A percentile compares a stretch with the other conserved stretches of the same genome.
These are phyloP conservation scores for Trametopsis cervina DNA, from an alignment of 768 basidiomycete species.

Conservation along the genomic window DNA sequence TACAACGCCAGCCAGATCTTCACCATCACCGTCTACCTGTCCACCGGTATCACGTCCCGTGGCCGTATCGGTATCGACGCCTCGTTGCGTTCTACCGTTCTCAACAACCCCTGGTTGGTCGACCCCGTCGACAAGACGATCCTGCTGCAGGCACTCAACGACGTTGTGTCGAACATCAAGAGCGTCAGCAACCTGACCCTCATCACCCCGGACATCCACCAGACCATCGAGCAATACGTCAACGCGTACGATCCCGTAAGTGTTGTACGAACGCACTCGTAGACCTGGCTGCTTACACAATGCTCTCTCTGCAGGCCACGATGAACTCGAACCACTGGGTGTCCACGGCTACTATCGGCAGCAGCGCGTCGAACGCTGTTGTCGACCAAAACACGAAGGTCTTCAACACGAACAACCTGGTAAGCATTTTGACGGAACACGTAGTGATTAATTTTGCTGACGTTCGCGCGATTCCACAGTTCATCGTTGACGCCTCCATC, in stretches of 20 bases:
- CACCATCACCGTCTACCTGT: slow-evolving; percentile 59
- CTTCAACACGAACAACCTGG: slow-evolving; percentile 33
- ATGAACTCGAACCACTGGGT: slow-evolving; percentile 65
- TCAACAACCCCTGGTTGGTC: slow-evolving; percentile 51
- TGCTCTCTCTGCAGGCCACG: slow-evolving; percentile 23
- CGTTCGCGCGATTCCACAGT: slow-evolving; percentile 40
- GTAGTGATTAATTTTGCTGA: neutral
- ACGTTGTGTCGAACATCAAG: slow-evolving; percentile 36
- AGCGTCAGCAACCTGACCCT: slow-evolving; percentile 42
- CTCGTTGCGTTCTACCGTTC: slow-evolving; percentile 37
- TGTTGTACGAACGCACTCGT: slow-evolving; percentile 15
- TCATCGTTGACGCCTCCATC: slow-evolving; percentile 47
- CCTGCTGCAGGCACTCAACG: slow-evolving; percentile 43
- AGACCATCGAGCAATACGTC: slow-evolving; percentile 45
- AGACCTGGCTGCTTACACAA: neutral
- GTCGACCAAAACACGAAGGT: slow-evolving; percentile 57
- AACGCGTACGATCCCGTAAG: slow-evolving; percentile 24
- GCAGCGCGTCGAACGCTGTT: slow-evolving; percentile 29
- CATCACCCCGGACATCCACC: slow-evolving; percentile 55
- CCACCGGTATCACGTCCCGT: slow-evolving; percentile 52
- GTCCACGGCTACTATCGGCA: slow-evolving; percentile 44
- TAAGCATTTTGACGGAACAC: slow-evolving; percentile 10
- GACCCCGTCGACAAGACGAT: slow-evolving; percentile 50
- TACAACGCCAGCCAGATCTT: slow-evolving; percentile 51
- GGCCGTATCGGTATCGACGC: slow-evolving; percentile 56